These are phyloP conservation scores for Monosporascus cannonballus DNA, from an alignment of 2,329 filamentous ascomycete genomes.

Conservation along the genomic window DNA sequence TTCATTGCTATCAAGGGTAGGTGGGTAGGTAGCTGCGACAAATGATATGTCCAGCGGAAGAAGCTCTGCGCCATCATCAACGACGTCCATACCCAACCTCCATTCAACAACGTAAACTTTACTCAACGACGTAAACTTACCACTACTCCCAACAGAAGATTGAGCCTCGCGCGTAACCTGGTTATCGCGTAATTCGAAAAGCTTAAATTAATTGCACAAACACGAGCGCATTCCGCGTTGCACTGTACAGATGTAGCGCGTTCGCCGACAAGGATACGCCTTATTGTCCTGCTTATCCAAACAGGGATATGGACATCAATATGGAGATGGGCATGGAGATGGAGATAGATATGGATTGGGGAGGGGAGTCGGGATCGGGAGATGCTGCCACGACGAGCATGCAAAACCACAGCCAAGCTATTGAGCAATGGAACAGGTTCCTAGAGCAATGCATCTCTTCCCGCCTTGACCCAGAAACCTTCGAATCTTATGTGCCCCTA, in stretches of 20 bases:
- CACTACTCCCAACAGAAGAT: no score
- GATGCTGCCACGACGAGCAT: not conserved
- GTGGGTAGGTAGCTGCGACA: no score
- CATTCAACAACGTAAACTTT: no score
- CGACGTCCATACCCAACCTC: no score
- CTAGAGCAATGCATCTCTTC: constrained; percentile 41
- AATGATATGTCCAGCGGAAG: no score
- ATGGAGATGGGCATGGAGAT: constrained; percentile 12
- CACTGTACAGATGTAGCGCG: not conserved
- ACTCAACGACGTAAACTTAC: no score
- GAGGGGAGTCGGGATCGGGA: constrained; percentile 3
- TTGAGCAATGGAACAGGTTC: constrained; percentile 44
- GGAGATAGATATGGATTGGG: constrained; percentile 11
- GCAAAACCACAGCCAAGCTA: constrained; percentile 15
- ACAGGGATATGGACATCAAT: not conserved
- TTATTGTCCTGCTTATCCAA: not conserved
- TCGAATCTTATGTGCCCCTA: constrained; percentile 44
- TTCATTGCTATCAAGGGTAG: no score
- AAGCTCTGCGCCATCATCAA: no score
- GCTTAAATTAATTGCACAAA: not conserved
- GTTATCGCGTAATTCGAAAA: not conserved
- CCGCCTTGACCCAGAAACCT: constrained; percentile 48
- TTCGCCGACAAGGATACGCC: not conserved
- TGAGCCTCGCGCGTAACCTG: no score
- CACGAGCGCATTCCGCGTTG: no score